Percentiles rank a stretch among this genome's conserved stretches.
Conservation (phyloP, 75 land plant species). For the Cryptomeria japonica region DNA sequence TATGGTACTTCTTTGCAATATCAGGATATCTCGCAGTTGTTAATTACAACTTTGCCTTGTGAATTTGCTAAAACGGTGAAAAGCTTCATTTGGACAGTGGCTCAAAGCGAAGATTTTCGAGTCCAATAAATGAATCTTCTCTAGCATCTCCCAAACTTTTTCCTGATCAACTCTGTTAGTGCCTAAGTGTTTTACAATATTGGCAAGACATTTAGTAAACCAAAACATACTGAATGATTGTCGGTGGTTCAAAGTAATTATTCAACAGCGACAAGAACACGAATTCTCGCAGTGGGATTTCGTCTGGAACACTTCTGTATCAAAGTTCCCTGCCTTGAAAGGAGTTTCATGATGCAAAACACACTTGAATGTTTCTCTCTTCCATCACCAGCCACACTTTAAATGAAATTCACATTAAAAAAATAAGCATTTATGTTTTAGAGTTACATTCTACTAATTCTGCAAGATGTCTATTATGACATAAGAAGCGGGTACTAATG, state of each 20-base stretch:
- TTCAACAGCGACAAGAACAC: conserved; percentile 26
- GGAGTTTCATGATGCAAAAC: conserved; percentile 22
- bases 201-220: conserved; percentile 21
- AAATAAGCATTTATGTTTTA: neutral
- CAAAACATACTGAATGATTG: conserved; percentile 28
- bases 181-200: conserved; percentile 17
- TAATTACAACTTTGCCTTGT: too few relatives aligned
- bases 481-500: neutral
- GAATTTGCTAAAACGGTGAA: conserved; percentile 13
- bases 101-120: conserved; percentile 35
- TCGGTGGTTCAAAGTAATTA: conserved; percentile 20
- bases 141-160: too few relatives aligned
- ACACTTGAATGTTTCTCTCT: conserved; percentile 28
- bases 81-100: conserved; percentile 18
- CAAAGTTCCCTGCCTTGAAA: conserved; percentile 33
- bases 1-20: too few relatives aligned
- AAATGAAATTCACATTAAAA: neutral
- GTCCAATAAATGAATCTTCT: conserved; percentile 18
- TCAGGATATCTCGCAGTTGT: too few relatives aligned
- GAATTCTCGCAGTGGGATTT: conserved; percentile 28
- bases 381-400: conserved; percentile 30
- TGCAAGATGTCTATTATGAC: neutral
- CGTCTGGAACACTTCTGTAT: neutral
- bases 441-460: neutral
- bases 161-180: neutral